Conservation (phyloP, 176 grass and related monocot genomes). For the Melocanna baccifera region DNA sequence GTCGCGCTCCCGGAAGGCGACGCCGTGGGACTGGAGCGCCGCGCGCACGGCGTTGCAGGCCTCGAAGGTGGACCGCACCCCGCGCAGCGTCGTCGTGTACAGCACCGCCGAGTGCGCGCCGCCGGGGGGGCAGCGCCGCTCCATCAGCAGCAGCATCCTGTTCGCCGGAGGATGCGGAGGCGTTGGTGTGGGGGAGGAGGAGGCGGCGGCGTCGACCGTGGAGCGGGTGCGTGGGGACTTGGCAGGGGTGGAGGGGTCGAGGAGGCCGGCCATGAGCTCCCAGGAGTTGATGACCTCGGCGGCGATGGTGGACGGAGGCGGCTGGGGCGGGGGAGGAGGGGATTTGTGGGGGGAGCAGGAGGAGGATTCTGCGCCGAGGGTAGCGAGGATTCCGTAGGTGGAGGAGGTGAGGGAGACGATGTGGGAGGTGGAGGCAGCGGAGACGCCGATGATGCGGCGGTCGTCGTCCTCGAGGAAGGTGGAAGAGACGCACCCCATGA, state of each 20-base stretch:
- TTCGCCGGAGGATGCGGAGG: too few species aligned
- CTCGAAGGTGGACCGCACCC: constrained; percentile 63
- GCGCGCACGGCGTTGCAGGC: constrained; percentile 65
- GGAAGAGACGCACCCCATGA: constrained; percentile 63
- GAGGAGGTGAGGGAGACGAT: constrained; percentile 83
- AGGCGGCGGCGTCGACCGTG: background rate
- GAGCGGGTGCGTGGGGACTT: background rate
- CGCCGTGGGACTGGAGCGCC: constrained; percentile 41
- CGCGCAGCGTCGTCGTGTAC: constrained; percentile 68
- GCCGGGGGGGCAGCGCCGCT: constrained; percentile 26
- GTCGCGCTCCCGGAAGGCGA: constrained; percentile 60
- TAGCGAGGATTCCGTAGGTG: constrained; percentile 69
- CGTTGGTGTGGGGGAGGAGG: too few species aligned
- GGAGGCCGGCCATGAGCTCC: constrained; percentile 76
- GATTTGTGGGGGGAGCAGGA: background rate
- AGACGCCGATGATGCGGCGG: constrained; percentile 41
- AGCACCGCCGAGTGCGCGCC: constrained; percentile 42
- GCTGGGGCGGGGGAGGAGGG: background rate
- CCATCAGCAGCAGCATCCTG: too few species aligned
- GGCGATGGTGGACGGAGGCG: background rate
- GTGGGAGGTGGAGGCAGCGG: constrained; percentile 32
- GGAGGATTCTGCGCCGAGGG: constrained; percentile 11
- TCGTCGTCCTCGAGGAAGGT: constrained; percentile 47
- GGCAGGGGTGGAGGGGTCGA: constrained; percentile 41
- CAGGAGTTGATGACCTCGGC: constrained; percentile 71